phyloP scores from a whole-genome alignment of 768 basidiomycete species.

The Fomitopsis serialis region DNA sequence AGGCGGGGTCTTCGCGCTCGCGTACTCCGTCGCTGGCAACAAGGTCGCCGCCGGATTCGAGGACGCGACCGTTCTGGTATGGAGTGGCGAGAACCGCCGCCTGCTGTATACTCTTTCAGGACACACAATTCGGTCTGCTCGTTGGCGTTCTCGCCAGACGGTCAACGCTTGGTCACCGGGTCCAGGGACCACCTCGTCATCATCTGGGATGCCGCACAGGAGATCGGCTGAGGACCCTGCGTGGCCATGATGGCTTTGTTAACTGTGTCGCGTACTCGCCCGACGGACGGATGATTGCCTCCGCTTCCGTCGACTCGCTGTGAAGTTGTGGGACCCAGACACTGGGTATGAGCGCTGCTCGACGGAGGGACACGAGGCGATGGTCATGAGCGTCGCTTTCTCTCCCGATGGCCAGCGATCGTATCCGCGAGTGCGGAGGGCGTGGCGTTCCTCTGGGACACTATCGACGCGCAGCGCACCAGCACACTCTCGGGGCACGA shows the following conservation, averaged over 20 bases:
- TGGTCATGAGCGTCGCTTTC: slow-evolving; percentile 12
- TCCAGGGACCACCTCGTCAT: slow-evolving; percentile 6
- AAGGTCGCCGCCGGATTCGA: background rate
- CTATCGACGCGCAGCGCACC: slow-evolving; percentile 4
- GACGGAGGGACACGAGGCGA: slow-evolving; percentile 7
- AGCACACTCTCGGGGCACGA: slow-evolving; percentile 13
- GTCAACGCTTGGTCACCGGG: slow-evolving; percentile 12
- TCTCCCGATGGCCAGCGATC: slow-evolving; percentile 13
- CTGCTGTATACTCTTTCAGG: background rate
- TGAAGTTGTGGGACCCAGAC: slow-evolving; percentile 16
- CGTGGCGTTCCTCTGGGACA: slow-evolving; percentile 8
- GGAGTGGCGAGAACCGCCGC: background rate
- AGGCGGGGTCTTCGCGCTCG: background rate
- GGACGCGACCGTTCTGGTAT: background rate
- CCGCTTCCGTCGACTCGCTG: slow-evolving; percentile 23
- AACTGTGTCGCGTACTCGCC: slow-evolving; percentile 23
- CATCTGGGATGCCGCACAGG: slow-evolving; percentile 15
- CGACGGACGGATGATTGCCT: slow-evolving; percentile 20
- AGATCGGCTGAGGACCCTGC: background rate
- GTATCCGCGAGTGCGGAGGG: slow-evolving; percentile 9
- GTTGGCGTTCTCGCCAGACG: slow-evolving; percentile 17
- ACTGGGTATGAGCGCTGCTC: background rate
- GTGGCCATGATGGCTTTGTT: slow-evolving; percentile 14
- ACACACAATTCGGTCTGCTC: slow-evolving; percentile 9
- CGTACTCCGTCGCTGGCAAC: background rate